Conservation (phyloP, 768 basidiomycete genomes). For the Strobilomyces confusus region DNA sequence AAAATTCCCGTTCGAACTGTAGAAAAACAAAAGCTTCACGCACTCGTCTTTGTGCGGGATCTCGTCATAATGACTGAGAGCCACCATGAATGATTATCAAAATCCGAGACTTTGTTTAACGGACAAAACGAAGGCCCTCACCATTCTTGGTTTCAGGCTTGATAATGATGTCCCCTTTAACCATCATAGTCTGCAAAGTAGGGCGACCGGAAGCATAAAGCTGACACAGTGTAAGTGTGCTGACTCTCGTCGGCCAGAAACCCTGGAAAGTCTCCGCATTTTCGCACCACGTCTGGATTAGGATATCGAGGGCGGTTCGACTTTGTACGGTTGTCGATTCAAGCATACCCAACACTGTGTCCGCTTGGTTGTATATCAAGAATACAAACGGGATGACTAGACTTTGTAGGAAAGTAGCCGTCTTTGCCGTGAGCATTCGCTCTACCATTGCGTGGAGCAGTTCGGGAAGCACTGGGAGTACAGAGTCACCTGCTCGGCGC, state of each 20-base stretch:
- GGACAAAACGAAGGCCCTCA: conserved; percentile 38
- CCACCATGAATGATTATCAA: conserved; percentile 19
- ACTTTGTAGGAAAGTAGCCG: conserved; percentile 90
- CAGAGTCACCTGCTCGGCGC: conserved; percentile 72
- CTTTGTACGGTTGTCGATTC: conserved; percentile 61
- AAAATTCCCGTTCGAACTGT: not conserved
- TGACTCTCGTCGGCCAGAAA: conserved; percentile 87
- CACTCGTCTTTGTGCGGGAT: conserved; percentile 83
- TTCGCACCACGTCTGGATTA: conserved; percentile 94
- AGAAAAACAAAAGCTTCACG: conserved; percentile 27
- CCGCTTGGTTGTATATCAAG: conserved; percentile 82
- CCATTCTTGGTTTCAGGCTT: conserved; percentile 76
- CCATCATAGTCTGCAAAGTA: conserved; percentile 61
- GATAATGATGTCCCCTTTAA: conserved; percentile 91
- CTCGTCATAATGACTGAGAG: conserved; percentile 91
- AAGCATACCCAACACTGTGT: conserved; percentile 72
- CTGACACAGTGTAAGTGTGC: conserved; percentile 75
- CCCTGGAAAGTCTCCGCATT: conserved; percentile 94
- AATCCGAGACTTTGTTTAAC: conserved; percentile 6
- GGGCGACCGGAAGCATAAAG: conserved; percentile 66
- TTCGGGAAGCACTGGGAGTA: conserved; percentile 83
- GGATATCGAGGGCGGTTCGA: conserved; percentile 71
- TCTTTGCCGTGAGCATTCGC: conserved; percentile 80
- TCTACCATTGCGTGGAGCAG: conserved; percentile 79
- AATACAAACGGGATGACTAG: conserved; percentile 92